A percentile compares a stretch with the other conserved stretches of the same genome.
These are phyloP conservation scores for Hypoxylon intermedium DNA, from an alignment of 495 filamentous ascomycete species.

Conservation along the genomic window DNA sequence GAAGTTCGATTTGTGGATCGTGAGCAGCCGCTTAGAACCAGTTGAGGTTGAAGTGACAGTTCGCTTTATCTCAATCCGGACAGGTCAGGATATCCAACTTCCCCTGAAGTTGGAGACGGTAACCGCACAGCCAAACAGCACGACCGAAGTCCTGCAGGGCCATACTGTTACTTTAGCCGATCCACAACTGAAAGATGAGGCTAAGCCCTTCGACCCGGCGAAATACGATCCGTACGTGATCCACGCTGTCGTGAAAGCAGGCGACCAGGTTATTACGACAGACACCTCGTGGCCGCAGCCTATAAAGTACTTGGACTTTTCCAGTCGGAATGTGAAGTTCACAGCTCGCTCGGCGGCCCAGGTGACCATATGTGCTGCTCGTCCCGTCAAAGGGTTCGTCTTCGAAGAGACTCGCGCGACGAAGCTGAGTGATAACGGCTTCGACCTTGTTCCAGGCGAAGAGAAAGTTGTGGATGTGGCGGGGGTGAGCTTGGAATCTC, in stretches of 20 bases:
- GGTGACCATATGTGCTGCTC: constrained; percentile 44
- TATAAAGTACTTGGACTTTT: constrained; percentile 77
- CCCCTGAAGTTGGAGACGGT: constrained; percentile 55
- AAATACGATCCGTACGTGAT: constrained; percentile 56
- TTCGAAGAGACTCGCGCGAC: constrained; percentile 51
- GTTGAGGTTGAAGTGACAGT: constrained; percentile 61
- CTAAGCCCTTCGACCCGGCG: constrained; percentile 46
- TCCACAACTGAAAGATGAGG: constrained; percentile 7
- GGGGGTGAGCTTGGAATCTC: constrained; percentile 18
- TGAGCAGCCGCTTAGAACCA: constrained; percentile 58
- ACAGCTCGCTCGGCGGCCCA: constrained; percentile 18
- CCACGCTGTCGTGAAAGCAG: constrained; percentile 53
- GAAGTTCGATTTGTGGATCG: constrained; percentile 73
- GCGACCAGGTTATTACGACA: constrained; percentile 59
- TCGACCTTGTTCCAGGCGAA: constrained; percentile 56
- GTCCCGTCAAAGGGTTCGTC: constrained; percentile 58
- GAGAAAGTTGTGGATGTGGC: constrained; percentile 40
- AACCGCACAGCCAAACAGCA: constrained; percentile 65
- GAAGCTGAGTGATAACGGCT: constrained; percentile 55
- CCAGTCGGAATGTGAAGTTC: constrained; percentile 43
- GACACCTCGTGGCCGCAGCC: constrained; percentile 83
- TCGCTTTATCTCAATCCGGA: constrained; percentile 68
- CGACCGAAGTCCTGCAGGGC: constrained; percentile 64
- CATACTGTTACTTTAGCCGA: constrained; percentile 22
- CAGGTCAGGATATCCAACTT: constrained; percentile 61